Percentiles rank a stretch among this genome's conserved stretches.
Evolutionary conservation across 306 rosid genomes (phyloP).

Genomic region (Medicago lupulina): DNA sequence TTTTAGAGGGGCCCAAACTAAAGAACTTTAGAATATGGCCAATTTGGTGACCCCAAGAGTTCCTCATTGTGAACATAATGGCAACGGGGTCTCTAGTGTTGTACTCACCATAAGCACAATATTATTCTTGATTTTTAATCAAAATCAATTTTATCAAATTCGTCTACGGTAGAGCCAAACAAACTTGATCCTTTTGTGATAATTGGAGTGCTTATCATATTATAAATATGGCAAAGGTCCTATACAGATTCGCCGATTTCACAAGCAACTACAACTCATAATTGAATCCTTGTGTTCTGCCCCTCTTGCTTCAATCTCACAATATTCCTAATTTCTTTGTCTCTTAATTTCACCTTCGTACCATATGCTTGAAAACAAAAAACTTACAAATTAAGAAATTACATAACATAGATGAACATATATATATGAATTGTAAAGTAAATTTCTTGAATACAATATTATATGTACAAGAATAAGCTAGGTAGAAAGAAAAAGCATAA

Average conservation of each 20-base stretch:
- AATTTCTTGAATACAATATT: background rate
- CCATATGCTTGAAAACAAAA: background rate
- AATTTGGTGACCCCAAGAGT: too few species aligned
- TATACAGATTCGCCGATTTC: background rate
- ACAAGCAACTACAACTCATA: background rate
- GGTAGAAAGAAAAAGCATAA: background rate
- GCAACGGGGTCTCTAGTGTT: too few species aligned
- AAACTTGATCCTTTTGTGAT: too few species aligned
- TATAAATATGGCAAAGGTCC: background rate
- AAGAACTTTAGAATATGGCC: too few species aligned
- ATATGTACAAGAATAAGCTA: too few species aligned
- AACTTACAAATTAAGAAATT: background rate
- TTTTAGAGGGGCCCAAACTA: too few species aligned
- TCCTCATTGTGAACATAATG: too few species aligned
- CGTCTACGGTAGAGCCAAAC: too few species aligned
- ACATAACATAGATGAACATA: background rate
- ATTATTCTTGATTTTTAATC: too few species aligned
- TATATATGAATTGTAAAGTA: background rate
- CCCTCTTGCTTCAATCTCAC: background rate
- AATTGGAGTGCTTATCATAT: too few species aligned
- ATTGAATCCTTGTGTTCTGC: background rate
- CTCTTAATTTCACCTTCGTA: background rate
- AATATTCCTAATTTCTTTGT: background rate
- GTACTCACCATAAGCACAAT: too few species aligned
- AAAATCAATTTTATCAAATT: too few species aligned